Conservation (phyloP, 2,329 filamentous ascomycete genomes). For the Claviceps sp. region DNA sequence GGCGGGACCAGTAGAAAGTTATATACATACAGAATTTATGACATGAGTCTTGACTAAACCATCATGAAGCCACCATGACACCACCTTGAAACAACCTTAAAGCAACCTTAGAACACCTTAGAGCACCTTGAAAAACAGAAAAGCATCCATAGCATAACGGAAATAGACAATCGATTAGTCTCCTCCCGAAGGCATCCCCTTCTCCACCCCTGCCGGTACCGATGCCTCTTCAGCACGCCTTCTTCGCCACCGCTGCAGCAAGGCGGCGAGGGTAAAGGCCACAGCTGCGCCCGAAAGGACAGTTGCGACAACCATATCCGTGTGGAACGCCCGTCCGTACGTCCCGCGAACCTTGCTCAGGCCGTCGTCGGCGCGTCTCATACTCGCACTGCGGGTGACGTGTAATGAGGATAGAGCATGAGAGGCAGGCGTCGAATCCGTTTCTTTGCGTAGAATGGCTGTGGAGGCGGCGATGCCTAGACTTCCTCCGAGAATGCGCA, state of each 20-base stretch:
- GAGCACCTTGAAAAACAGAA: no score
- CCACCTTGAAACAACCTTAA: no score
- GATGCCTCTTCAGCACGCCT: neutral
- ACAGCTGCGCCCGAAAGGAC: conserved; percentile 27
- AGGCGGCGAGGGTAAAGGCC: conserved; percentile 20
- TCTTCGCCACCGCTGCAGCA: neutral
- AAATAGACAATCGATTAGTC: neutral
- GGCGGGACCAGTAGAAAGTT: no score
- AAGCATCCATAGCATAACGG: no score
- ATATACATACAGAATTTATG: no score
- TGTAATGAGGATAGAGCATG: neutral
- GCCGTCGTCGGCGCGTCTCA: conserved; percentile 14
- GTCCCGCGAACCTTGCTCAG: conserved; percentile 15
- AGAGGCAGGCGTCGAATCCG: neutral
- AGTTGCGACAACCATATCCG: conserved; percentile 33
- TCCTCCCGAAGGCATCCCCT: neutral
- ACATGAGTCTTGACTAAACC: no score
- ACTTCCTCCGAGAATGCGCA: conserved; percentile 38
- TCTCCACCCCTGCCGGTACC: neutral
- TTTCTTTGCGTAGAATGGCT: conserved; percentile 26
- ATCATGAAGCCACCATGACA: no score
- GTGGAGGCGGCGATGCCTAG: conserved; percentile 41
- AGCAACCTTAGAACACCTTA: no score
- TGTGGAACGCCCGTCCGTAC: conserved; percentile 30
- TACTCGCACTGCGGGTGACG: neutral